Evolutionary conservation across 495 filamentous ascomycete genomes (phyloP).

Genomic region (Penicillium soppii): DNA sequence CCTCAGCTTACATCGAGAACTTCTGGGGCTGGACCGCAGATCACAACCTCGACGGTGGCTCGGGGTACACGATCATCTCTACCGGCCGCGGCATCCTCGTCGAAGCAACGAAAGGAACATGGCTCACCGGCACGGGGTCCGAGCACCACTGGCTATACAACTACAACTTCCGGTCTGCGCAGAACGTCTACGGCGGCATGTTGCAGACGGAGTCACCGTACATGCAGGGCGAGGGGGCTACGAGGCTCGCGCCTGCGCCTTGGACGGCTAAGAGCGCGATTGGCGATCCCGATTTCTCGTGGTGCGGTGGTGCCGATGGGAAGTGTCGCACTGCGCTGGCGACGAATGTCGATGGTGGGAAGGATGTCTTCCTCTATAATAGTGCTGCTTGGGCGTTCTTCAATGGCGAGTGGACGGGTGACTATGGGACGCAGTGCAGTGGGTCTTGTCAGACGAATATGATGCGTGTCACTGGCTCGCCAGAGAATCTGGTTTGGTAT

Average conservation of each 20-base stretch:
- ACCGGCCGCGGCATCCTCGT: slow-evolving; percentile 51
- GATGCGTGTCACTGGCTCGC: slow-evolving; percentile 33
- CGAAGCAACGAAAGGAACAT: slow-evolving; percentile 44
- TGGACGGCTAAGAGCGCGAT: slow-evolving; percentile 34
- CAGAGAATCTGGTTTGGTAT: slow-evolving; percentile 36
- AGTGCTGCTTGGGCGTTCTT: slow-evolving; percentile 54
- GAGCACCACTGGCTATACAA: slow-evolving; percentile 53
- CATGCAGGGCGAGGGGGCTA: slow-evolving; percentile 41
- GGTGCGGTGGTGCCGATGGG: slow-evolving; percentile 31
- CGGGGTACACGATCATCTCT: slow-evolving; percentile 40
- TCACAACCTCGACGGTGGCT: slow-evolving; percentile 45
- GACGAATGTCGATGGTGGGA: slow-evolving; percentile 37
- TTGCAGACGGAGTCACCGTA: slow-evolving; percentile 50
- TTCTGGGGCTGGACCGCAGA: slow-evolving; percentile 61
- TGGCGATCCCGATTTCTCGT: slow-evolving; percentile 43
- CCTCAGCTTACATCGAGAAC: slow-evolving; percentile 55
- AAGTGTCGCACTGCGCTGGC: slow-evolving; percentile 45
- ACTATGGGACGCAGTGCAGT: slow-evolving; percentile 26
- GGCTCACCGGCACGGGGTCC: slow-evolving; percentile 42
- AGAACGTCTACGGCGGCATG: slow-evolving; percentile 47
- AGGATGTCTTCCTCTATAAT: slow-evolving; percentile 55
- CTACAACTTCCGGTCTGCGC: slow-evolving; percentile 47
- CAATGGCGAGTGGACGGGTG: slow-evolving; percentile 34
- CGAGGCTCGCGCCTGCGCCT: slow-evolving; percentile 38
- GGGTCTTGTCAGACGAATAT: slow-evolving; percentile 46